Conservation (phyloP, 1,284 basidiomycete genomes). For the Ustilago shanxiensis region DNA sequence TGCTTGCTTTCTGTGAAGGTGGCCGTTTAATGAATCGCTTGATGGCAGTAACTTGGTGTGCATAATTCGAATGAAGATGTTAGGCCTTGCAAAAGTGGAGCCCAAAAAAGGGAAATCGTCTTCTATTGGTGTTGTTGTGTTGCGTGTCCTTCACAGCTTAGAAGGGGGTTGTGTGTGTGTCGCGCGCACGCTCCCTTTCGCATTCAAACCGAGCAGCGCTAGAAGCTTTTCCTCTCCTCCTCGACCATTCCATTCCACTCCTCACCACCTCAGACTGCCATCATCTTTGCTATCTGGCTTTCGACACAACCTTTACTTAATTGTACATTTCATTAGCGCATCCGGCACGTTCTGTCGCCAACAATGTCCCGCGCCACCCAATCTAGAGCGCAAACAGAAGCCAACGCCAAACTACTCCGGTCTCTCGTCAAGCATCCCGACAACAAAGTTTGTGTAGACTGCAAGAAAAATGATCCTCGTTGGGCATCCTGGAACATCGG, state of each 20-base stretch:
- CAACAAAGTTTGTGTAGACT: slow-evolving; percentile 83
- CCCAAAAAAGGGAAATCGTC: no score
- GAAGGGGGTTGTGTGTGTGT: neutral
- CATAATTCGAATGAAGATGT: no score
- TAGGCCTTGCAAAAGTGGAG: no score
- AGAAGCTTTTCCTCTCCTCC: no score
- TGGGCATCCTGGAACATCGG: slow-evolving; percentile 99
- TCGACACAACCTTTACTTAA: no score
- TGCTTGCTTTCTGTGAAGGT: no score
- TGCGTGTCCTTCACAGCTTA: neutral
- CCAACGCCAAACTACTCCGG: slow-evolving; percentile 64
- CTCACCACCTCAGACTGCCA: neutral
- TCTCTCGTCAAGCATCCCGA: slow-evolving; percentile 76
- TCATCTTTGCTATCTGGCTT: neutral
- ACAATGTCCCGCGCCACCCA: slow-evolving; percentile 64
- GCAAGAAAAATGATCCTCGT: slow-evolving; percentile 78
- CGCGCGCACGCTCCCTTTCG: slow-evolving; percentile 5
- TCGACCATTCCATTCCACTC: no score
- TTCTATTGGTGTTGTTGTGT: no score
- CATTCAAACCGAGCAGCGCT: neutral
- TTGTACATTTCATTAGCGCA: neutral
- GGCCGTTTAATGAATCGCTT: neutral
- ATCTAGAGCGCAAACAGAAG: slow-evolving; percentile 67
- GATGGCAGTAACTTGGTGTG: neutral
- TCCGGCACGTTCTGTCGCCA: neutral